A percentile compares a stretch with the other conserved stretches of the same genome.
Evolutionary conservation across 306 rosid species (phyloP).

Genomic region (Ormosia semicastrata): DNA sequence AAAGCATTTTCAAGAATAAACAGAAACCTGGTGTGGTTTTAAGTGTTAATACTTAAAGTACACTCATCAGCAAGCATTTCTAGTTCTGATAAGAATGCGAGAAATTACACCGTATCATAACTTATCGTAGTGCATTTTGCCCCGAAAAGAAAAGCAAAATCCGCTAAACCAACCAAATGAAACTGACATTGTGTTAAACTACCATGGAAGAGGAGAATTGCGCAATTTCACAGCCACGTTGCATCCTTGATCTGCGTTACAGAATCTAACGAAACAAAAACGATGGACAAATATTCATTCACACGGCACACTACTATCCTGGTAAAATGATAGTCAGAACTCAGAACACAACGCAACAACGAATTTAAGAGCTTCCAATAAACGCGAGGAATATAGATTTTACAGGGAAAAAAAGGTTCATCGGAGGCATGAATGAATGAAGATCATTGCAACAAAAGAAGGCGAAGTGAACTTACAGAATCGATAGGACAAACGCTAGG

Average conservation of each 20-base stretch:
- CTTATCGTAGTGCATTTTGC: background rate
- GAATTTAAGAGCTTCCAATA: constrained; percentile 3
- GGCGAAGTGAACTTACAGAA: constrained; percentile 8
- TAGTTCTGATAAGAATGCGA: background rate
- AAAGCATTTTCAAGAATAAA: background rate
- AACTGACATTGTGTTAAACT: background rate
- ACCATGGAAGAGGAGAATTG: background rate
- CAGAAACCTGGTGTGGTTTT: background rate
- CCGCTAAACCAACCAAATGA: background rate
- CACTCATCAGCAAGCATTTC: background rate
- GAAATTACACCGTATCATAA: background rate
- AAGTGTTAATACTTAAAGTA: background rate
- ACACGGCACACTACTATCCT: background rate
- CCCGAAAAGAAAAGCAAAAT: background rate
- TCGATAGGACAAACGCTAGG: background rate
- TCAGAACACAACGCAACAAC: background rate
- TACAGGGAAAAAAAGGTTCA: background rate
- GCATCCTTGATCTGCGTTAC: constrained; percentile 15
- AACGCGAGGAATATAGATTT: background rate
- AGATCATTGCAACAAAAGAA: background rate
- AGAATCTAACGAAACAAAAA: constrained; percentile 17
- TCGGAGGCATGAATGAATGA: background rate
- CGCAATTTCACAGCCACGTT: constrained; percentile 9
- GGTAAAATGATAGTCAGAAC: background rate
- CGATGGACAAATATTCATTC: background rate